Evolutionary conservation across 1,139 yeast genomes (phyloP), one percentile per base, ranked within the genome.

Genomic region (Yamadazyma triangularis): DNA sequence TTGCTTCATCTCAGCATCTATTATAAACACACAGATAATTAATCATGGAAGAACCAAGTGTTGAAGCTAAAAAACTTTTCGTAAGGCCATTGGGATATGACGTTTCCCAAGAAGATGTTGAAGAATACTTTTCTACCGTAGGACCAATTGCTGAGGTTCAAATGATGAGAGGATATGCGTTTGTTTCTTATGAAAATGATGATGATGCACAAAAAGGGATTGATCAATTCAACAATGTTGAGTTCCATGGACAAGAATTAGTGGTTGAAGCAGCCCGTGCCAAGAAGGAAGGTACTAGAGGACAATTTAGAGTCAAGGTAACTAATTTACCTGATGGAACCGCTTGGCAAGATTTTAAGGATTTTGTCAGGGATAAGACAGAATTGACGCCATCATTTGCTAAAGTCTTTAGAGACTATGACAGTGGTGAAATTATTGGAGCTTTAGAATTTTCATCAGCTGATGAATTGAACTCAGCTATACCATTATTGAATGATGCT

Each of bases 311-410:
- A 68, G 77, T 80, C 37, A 74, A 78, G 52, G 73, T 83, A 23
- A 60, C 74, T 44, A 77, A 77, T 58, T 68, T 83, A 50, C 88
- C 88, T 45, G 83, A 79, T 46, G 79, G 80, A 40, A 72, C 85
- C 35, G 80, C 87, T 32, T 83, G 93, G 93, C 91, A 83, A 69
- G 89, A 82, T 52, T 73, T 83, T 53, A 83, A 83, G 60, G 93
- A 83, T 60, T 77, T 79, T 50, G 83, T 82, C 42, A 68, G 86
- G 56, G 89, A 81, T 42, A 77, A 77, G 51, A 70, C 77, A 48
- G 76, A 73, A 43, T 59, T 71, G 46, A 73, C 77, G 40, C 84
- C 88, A 36, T 74, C 79, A 29, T 83, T 79, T 57, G 84, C 85
- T 46, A 78, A 80, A 59, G 86, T 82, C 35, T 74, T 70, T 61